Percentiles rank a stretch among this genome's conserved stretches.
Evolutionary conservation across 305 asterid species (phyloP).

Genomic region (Plantago lanceolata): DNA sequence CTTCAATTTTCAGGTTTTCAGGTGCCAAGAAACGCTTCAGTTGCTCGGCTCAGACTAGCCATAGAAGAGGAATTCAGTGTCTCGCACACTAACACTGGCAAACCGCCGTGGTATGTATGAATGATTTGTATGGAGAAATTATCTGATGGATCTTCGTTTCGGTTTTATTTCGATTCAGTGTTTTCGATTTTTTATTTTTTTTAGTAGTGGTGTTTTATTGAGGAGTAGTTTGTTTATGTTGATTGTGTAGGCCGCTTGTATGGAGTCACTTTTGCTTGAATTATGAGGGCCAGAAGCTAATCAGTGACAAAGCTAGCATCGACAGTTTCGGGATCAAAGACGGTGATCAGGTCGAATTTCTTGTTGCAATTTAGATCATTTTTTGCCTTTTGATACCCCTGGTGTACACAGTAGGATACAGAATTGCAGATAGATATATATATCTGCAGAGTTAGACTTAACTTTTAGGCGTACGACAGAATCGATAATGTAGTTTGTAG

Average conservation of each 20-base stretch:
- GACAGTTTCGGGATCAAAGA: conserved; percentile 52
- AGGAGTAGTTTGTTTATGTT: no score
- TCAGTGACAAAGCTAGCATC: conserved; percentile 42
- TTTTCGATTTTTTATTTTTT: no score
- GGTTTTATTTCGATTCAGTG: no score
- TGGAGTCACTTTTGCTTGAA: conserved; percentile 72
- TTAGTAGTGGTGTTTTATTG: no score
- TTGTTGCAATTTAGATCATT: no score
- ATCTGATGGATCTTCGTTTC: not conserved
- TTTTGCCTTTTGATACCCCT: no score
- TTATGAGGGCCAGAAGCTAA: conserved; percentile 44
- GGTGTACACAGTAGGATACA: no score
- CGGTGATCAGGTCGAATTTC: conserved; percentile 52
- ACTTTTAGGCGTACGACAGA: not conserved
- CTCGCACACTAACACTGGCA: conserved; percentile 31
- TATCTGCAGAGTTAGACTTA: no score
- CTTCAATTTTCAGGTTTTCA: conserved; percentile 38
- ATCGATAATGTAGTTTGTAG: not conserved
- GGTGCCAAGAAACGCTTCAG: conserved; percentile 53
- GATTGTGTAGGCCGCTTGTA: conserved; percentile 54
- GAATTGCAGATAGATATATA: no score
- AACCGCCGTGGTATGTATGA: conserved; percentile 40
- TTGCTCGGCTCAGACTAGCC: conserved; percentile 42
- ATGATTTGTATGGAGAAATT: not conserved
- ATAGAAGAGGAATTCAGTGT: conserved; percentile 44